Evolutionary conservation across 331 rosid genomes (phyloP), one percentile per base, ranked within the genome.

Genomic region (Stylosanthes scabra): DNA sequence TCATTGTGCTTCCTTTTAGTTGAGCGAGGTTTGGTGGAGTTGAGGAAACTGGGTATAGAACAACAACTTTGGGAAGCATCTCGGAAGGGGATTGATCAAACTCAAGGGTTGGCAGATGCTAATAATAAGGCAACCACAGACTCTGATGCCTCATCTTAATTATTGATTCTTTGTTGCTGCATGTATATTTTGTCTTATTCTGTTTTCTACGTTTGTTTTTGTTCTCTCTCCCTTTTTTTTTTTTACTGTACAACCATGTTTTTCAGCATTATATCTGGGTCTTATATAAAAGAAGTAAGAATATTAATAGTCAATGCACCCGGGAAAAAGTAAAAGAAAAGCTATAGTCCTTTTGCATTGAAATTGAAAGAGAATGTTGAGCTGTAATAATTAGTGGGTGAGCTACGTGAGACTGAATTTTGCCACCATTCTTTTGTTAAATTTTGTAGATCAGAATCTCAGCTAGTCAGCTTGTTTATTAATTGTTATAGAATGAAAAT

Each of bases 41-140:
- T 92, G 83, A 83, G 98, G 86, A 95, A 92, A 88, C 87, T 95
- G 69, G 97, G 97, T 47, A 85, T 92, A 78, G 99, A 95, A 83
- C 96, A 86, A 60, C 94, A 86, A 68, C 97, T 95, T 40, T 95
- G 99, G 99, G 99, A 95, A 87, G 96, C 99, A 74, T 95, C 97
- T 39, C 85, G 99, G 25, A 92, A 86, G 70, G 98, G 88, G 85
- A 90, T 90, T 16, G 97, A 91, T 66, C 96, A 86, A 63, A 83
- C 80, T 61, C 63, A 47, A 10, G 71, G 67, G 62, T 75, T 82
- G 2, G 75, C 72, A 50, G 71, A 57, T 67, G 81, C 68, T 74
- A 89, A 85, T 84, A 82, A 85, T 79, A 87, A 86, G 78, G 59
- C 82, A 59, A 60, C 79, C 28, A 47, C 81, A n/a, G 97, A 90